Conservation (phyloP, 2,329 filamentous ascomycete genomes). For the Thelonectria olida region DNA sequence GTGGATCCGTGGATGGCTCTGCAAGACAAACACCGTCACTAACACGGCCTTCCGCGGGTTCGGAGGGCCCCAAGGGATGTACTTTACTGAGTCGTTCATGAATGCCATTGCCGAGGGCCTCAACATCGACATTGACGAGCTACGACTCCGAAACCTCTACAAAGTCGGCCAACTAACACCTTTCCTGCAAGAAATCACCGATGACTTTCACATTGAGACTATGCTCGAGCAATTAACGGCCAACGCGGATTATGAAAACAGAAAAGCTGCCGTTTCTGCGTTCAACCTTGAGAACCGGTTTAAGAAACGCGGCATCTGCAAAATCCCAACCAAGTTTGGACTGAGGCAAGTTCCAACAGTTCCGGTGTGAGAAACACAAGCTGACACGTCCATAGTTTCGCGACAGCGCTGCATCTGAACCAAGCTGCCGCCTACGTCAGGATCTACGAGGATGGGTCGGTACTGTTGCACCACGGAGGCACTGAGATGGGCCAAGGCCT, state of each 20-base stretch:
- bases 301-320: constrained; percentile 83
- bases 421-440: constrained; percentile 91
- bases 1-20: constrained; percentile 79
- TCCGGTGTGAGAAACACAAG: fast-evolving
- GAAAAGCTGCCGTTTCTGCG: constrained; percentile 44
- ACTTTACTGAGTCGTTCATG: constrained; percentile 16
- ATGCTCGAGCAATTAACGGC: constrained; percentile 11
- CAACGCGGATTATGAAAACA: constrained; percentile 6
- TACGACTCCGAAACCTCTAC: constrained; percentile 10
- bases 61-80: constrained; percentile 18
- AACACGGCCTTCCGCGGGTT: constrained; percentile 21
- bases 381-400: constrained; percentile 46
- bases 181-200: constrained; percentile 15
- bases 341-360: constrained; percentile 64
- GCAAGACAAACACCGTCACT: constrained; percentile 19
- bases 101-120: constrained; percentile 4
- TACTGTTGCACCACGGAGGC: constrained; percentile 88
- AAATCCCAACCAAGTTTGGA: constrained; percentile 91
- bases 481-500: constrained; percentile 95
- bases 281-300: constrained; percentile 87
- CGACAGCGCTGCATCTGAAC: constrained; percentile 89
- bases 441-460: constrained; percentile 89
- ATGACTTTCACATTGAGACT: constrained; percentile 10
- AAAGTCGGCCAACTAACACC: constrained; percentile 14
- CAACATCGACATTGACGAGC: constrained; percentile 11